phyloP scores from a whole-genome alignment of 164 flowering plant genomes.

The Aristolochia californica region DNA sequence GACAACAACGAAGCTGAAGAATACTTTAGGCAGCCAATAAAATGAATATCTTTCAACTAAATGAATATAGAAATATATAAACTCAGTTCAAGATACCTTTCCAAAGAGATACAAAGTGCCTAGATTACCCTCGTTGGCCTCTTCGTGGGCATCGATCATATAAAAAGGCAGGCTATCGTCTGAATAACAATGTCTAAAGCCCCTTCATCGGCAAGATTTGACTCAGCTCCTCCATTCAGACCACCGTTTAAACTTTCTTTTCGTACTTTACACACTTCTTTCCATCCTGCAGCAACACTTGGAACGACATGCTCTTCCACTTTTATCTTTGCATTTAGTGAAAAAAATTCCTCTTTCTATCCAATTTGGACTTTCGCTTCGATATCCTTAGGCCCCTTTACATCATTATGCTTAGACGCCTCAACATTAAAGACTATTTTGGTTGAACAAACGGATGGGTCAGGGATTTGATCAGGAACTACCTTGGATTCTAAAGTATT shows the following conservation, averaged over 20 bases:
- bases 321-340: slow-evolving; percentile 64
- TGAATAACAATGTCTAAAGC: slow-evolving; percentile 46
- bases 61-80: not conserved
- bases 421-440: not conserved
- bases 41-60: too few species aligned
- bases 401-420: not conserved
- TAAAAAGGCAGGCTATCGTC: slow-evolving; percentile 87
- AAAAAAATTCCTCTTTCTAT: slow-evolving; percentile 17
- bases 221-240: slow-evolving; percentile 7
- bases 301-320: slow-evolving; percentile 37
- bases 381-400: not conserved
- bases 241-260: slow-evolving; percentile 15
- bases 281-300: slow-evolving; percentile 67
- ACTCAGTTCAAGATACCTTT: slow-evolving; percentile 39
- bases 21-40: not conserved
- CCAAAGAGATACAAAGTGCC: slow-evolving; percentile 91
- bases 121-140: slow-evolving; percentile 53
- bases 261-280: slow-evolving; percentile 41
- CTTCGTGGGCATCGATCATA: slow-evolving; percentile 84
- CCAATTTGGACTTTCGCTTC: slow-evolving; percentile 26
- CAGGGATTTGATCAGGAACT: slow-evolving; percentile 4
- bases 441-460: slow-evolving; percentile 1
- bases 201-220: slow-evolving; percentile 22
- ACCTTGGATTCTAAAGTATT: slow-evolving; percentile 5
- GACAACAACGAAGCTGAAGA: too few species aligned